These are phyloP conservation scores for Scytalidium sp. DNA, from an alignment of 2,329 filamentous ascomycete species.

Conservation along the genomic window DNA sequence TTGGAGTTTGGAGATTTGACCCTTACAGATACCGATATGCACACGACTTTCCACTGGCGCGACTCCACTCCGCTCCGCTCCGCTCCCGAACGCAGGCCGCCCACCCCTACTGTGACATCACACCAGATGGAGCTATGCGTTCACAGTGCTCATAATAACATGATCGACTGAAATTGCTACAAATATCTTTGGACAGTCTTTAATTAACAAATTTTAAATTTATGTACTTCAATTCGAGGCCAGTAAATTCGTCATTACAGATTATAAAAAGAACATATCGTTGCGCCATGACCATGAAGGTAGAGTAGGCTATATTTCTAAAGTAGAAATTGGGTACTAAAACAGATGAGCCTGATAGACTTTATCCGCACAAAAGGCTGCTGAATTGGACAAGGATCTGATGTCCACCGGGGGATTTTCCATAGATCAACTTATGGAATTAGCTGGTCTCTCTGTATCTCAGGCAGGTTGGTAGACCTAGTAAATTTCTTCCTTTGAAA, in stretches of 20 bases:
- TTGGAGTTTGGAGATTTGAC: neutral
- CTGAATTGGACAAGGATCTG: conserved; percentile 86
- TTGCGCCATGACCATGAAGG: neutral
- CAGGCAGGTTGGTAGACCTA: conserved; percentile 65
- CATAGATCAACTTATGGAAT: conserved; percentile 94
- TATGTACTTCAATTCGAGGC: neutral
- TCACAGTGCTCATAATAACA: neutral
- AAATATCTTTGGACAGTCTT: neutral
- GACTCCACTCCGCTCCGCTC: conserved; percentile 3
- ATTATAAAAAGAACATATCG: neutral
- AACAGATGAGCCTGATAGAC: conserved; percentile 51
- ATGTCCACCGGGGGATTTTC: conserved; percentile 89
- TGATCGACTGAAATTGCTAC: neutral
- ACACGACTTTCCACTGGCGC: neutral
- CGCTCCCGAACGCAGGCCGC: neutral
- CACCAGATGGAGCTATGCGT: neutral
- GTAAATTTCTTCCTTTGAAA: neutral
- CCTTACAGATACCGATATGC: neutral
- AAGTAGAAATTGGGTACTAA: neutral
- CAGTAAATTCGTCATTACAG: neutral
- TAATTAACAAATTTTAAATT: neutral
- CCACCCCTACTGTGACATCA: neutral
- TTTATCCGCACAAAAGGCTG: conserved; percentile 81
- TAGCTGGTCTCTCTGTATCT: conserved; percentile 89
- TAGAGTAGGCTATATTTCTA: neutral